Conservation (phyloP, 805 yeast genomes). For the Wickerhamomyces hampshirensis region DNA sequence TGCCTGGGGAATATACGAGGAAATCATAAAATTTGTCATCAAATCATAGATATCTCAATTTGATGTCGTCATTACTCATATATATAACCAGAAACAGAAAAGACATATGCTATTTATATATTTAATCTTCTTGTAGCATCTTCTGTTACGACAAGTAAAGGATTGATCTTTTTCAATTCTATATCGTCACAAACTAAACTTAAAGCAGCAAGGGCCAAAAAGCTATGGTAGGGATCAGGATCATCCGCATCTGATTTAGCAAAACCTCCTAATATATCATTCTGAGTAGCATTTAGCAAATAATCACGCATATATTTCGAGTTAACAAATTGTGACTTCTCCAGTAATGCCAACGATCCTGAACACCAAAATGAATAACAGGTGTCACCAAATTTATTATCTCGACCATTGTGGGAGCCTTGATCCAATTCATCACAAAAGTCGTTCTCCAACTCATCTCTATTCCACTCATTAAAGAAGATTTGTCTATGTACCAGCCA, state of each 20-base stretch:
- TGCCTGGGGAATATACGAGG: constrained; percentile 97
- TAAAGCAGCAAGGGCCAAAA: constrained; percentile 53
- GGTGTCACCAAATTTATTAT: constrained; percentile 79
- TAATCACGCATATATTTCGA: constrained; percentile 33
- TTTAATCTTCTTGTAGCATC: neutral
- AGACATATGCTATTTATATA: no score
- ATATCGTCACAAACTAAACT: constrained; percentile 10
- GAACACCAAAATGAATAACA: constrained; percentile 86
- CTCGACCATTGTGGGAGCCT: constrained; percentile 86
- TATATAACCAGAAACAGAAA: no score
- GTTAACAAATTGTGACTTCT: constrained; percentile 31
- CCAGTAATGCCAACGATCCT: constrained; percentile 49
- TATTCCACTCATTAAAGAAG: constrained; percentile 29
- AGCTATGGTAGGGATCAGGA: constrained; percentile 71
- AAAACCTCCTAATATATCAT: constrained; percentile 69
- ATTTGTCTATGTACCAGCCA: constrained; percentile 70
- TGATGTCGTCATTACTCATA: no score
- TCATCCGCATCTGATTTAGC: constrained; percentile 56
- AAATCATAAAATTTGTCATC: constrained; percentile 45
- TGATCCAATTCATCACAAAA: constrained; percentile 42
- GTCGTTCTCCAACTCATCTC: constrained; percentile 25
- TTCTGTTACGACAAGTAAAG: constrained; percentile 10
- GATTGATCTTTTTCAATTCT: constrained; percentile 5
- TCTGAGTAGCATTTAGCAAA: constrained; percentile 54
- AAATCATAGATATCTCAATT: neutral